These are phyloP conservation scores for Sorghum bicolor DNA, from an alignment of 176 grass and related monocot species.

Conservation along the genomic window DNA sequence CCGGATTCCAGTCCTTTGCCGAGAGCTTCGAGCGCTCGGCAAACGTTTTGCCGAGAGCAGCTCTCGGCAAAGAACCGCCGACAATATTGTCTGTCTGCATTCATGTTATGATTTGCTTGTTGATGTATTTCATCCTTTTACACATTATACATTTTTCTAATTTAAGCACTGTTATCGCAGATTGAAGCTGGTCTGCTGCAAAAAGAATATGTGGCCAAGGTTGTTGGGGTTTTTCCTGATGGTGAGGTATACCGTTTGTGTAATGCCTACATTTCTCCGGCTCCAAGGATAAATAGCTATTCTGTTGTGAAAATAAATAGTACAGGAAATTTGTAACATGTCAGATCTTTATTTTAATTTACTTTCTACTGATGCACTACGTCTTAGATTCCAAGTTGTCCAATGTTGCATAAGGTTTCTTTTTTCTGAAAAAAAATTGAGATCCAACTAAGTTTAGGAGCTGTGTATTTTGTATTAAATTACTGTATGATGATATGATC, in stretches of 20 bases:
- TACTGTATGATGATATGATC: not conserved
- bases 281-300: not conserved
- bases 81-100: not conserved
- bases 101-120: not conserved
- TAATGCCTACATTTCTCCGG: not conserved
- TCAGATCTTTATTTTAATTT: not conserved
- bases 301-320: slow-evolving; percentile 3
- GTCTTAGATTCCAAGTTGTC: not conserved
- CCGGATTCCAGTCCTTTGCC: no score
- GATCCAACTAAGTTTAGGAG: not conserved
- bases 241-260: slow-evolving; percentile 54
- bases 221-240: slow-evolving; percentile 88
- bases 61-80: no score
- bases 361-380: not conserved
- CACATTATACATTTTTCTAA: slow-evolving; percentile 11
- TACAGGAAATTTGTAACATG: not conserved
- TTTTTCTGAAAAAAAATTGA: not conserved
- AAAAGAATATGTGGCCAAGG: slow-evolving; percentile 96
- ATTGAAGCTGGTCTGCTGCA: slow-evolving; percentile 78
- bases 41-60: no score
- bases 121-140: slow-evolving; percentile 7
- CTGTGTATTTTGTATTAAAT: not conserved
- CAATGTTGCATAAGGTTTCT: not conserved
- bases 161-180: slow-evolving; percentile 29
- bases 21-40: no score